A percentile compares a stretch with the other conserved stretches of the same genome.
These are phyloP conservation scores for Priceomyces melissophilus DNA, from an alignment of 805 yeast genomes.

Conservation along the genomic window DNA sequence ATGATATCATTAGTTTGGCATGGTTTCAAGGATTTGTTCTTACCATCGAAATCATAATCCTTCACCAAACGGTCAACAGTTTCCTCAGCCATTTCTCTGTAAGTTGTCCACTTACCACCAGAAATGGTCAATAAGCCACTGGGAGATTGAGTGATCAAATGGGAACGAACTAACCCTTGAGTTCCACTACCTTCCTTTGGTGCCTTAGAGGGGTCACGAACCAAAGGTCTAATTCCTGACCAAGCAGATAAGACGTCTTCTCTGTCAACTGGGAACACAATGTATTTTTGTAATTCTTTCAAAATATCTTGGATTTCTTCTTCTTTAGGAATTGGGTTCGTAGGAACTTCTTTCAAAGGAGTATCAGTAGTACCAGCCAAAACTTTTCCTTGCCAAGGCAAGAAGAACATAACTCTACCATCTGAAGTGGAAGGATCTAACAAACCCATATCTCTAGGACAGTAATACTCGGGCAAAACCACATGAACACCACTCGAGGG, in stretches of 20 bases:
- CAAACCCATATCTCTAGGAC: conserved; percentile 83
- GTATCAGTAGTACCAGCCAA: conserved; percentile 96
- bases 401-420: conserved; percentile 94
- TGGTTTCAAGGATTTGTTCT: conserved; percentile 24
- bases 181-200: conserved; percentile 47
- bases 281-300: conserved; percentile 83
- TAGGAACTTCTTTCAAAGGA: conserved; percentile 68
- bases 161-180: conserved; percentile 89
- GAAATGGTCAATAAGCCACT: conserved; percentile 83
- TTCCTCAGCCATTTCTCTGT: conserved; percentile 96
- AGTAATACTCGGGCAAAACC: conserved; percentile 86
- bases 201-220: conserved; percentile 66
- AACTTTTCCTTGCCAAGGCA: conserved; percentile 98
- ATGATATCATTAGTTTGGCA: conserved; percentile 54
- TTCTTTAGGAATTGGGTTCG: conserved; percentile 80
- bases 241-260: conserved; percentile 92
- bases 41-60: conserved; percentile 36
- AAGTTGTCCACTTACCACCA: conserved; percentile 98
- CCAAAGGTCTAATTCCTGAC: conserved; percentile 96
- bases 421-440: conserved; percentile 90
- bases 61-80: conserved; percentile 73
- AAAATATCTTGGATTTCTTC: conserved; percentile 85
- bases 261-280: conserved; percentile 83
- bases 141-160: conserved; percentile 67
- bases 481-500: conserved; percentile 95